Percentiles rank a stretch among this genome's conserved stretches.
Conservation (phyloP, 164 flowering plant genomes). For the Annona squamosa region DNA sequence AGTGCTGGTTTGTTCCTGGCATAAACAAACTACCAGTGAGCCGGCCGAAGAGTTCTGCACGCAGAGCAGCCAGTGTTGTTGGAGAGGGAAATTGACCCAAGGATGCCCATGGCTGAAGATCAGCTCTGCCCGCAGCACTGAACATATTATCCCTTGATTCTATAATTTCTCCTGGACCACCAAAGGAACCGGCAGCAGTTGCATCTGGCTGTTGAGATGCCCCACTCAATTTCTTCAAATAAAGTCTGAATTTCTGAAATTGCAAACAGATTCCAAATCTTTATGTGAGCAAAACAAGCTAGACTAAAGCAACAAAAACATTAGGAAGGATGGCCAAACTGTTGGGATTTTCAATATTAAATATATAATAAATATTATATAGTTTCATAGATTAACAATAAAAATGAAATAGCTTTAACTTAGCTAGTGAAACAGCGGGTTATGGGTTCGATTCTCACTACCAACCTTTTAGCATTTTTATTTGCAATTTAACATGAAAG, state of each 20-base stretch:
- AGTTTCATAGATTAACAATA: no score
- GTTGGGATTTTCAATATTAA: neutral
- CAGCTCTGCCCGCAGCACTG: constrained; percentile 44
- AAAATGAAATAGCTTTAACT: no score
- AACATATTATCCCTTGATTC: neutral
- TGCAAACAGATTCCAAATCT: constrained; percentile 1
- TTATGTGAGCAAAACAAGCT: neutral
- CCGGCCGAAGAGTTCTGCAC: constrained; percentile 63
- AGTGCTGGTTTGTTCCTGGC: constrained; percentile 41
- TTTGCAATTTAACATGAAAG: no score
- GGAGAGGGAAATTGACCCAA: constrained; percentile 75
- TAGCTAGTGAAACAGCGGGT: no score
- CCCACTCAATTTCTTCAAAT: constrained; percentile 69
- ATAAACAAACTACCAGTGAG: constrained; percentile 41
- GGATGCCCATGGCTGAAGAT: constrained; percentile 66
- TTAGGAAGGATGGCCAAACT: neutral
- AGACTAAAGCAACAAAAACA: neutral
- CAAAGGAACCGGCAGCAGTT: constrained; percentile 35
- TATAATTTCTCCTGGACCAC: constrained; percentile 37
- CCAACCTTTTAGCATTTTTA: no score
- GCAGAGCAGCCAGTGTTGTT: constrained; percentile 67
- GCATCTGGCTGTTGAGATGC: constrained; percentile 58
- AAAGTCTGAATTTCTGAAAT: constrained; percentile 76
- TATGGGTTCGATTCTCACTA: no score
- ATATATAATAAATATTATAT: no score